Conservation (phyloP, 371 early-diverging fungal genomes). For the Paramicrosporidium saccamoebae region DNA sequence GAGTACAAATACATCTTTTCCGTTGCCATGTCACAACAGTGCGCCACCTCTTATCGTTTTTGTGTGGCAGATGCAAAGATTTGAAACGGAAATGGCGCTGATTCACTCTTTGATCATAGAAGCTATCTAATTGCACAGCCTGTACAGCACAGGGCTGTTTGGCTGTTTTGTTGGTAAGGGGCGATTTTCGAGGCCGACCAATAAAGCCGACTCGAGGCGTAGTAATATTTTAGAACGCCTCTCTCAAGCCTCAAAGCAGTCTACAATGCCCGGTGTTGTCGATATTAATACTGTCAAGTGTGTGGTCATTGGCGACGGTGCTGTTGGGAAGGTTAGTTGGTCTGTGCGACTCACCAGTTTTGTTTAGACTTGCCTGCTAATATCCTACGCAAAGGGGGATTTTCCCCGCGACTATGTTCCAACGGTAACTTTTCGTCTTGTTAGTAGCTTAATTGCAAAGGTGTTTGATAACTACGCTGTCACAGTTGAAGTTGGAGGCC, state of each 20-base stretch:
- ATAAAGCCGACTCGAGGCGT: not conserved
- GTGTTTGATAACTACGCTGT: slow-evolving; percentile 97
- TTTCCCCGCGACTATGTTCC: slow-evolving; percentile 94
- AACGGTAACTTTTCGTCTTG: slow-evolving; percentile 23
- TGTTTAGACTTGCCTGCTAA: slow-evolving; percentile 63
- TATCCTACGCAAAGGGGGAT: slow-evolving; percentile 92
- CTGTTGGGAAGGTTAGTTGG: slow-evolving; percentile 58
- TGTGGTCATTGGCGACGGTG: slow-evolving; percentile 93
- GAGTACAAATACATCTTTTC: no score
- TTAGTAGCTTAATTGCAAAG: slow-evolving; percentile 6
- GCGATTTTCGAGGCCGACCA: not conserved
- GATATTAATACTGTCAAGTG: slow-evolving; percentile 58
- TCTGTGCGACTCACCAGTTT: not conserved
- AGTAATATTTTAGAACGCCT: not conserved
- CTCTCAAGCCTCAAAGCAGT: not conserved
- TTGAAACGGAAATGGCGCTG: no score
- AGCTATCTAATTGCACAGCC: not conserved
- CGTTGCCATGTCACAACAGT: no score
- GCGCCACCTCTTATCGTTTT: no score
- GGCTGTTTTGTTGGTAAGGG: not conserved
- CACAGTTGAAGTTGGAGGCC: slow-evolving; percentile 86
- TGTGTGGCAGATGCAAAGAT: no score
- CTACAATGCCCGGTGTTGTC: slow-evolving; percentile 1
- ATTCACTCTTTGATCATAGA: not conserved
- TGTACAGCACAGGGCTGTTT: not conserved